Base-by-base conservation (phyloP, 495 filamentous ascomycete genomes). In the Trypethelium eluteriae region DNA sequence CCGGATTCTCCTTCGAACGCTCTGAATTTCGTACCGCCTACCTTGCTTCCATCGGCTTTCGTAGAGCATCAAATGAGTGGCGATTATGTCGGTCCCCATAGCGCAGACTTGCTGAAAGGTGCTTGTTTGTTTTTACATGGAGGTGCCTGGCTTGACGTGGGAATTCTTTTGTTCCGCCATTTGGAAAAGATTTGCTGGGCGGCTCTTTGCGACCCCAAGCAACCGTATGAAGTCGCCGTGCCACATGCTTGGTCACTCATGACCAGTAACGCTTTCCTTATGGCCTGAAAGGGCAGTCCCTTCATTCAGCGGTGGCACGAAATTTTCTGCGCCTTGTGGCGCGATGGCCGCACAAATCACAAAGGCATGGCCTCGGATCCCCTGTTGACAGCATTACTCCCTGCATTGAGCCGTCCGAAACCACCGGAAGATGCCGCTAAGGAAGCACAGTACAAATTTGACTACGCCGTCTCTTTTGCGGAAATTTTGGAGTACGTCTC, bases 111-210 rank as follows among this genome's bases (percentile, higher is more conserved):
- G 9, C 66, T 78, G 11, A 72, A 77, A 2, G 73, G 77, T 0
- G 76, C 78, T 1, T 68, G 76, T n/a, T 38, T 81, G 10, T 76
- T 68, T 39, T 68, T 69, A 2, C 73, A 80, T 62, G 79, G 76
- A 0, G 76, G 79, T 5, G 69, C 79, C 2, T 80, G 73, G 71
- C 72, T 79, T 35, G 78, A 81, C 56, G 76, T 72, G 2, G 79
- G 78, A 2, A 73, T 66, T 11, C 63, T 77, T 5, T 66, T 81
- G 32, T 73, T 80, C 50, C 71, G 76, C 9, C 70, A 75, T 61
- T 62, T 79, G 36, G 79, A 81, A 5, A 70, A 75, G 49, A 78
- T 80, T 59, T 79, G 77, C 68, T 80, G 79, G 78, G 70, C 70
- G 18, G 67, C 72, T 67, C 73, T 81, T 59, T 75, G 72, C 49